Evolutionary conservation across 371 early-diverging fungal species (phyloP).

Genomic region (Edhazardia aedis): DNA sequence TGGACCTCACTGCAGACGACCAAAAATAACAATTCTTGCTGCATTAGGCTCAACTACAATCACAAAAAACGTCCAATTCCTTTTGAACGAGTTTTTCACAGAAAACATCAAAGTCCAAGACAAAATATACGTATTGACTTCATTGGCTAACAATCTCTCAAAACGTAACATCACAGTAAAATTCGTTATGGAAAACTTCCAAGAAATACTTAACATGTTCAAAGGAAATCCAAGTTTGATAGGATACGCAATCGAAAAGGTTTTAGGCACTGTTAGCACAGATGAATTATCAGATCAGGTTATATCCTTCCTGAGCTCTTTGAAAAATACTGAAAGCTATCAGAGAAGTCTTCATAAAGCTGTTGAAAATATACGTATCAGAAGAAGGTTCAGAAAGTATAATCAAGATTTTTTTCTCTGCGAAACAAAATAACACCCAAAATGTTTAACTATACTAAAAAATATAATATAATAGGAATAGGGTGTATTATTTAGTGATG

Average conservation of each 20-base stretch:
- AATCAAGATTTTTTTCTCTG: no score
- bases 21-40: background rate
- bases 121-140: background rate
- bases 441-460: no score
- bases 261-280: background rate
- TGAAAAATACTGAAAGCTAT: no score
- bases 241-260: background rate
- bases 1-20: background rate
- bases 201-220: background rate
- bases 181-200: background rate
- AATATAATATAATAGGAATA: no score
- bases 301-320: no score
- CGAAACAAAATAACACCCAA: no score
- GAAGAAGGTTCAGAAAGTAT: no score
- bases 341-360: no score
- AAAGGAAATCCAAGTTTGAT: background rate
- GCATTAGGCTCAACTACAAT: background rate
- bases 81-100: background rate
- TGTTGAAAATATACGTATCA: no score
- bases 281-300: no score
- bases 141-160: background rate
- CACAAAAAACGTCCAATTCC: background rate
- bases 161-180: background rate
- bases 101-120: slow-evolving; percentile 1
- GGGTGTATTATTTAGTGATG: no score